Evolutionary conservation across 139 green algal genomes (phyloP).

Genomic region (Chlorella sp.): DNA sequence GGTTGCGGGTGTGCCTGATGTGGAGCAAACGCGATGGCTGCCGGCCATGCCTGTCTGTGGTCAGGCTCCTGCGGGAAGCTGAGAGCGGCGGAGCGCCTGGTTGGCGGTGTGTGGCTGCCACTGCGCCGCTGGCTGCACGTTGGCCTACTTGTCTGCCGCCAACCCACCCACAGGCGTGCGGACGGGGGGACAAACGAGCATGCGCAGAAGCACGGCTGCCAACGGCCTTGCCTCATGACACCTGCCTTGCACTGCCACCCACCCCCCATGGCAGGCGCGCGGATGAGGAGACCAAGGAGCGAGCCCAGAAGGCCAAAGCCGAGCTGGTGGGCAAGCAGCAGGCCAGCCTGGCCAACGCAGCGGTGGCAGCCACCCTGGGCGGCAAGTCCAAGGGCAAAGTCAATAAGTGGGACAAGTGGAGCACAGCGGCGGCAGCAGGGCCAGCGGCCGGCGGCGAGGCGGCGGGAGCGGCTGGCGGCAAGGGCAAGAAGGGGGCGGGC

Average conservation of each 20-base stretch:
- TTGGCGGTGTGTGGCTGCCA: too few species aligned
- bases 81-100: too few species aligned
- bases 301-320: constrained; percentile 42
- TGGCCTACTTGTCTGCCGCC: too few species aligned
- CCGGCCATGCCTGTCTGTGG: too few species aligned
- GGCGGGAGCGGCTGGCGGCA: neutral
- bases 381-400: constrained; percentile 27
- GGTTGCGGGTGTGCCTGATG: neutral
- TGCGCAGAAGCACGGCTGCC: too few species aligned
- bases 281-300: constrained; percentile 53
- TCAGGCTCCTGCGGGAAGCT: too few species aligned
- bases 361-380: constrained; percentile 46
- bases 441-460: neutral
- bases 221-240: neutral
- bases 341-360: constrained; percentile 41
- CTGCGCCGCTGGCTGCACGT: too few species aligned
- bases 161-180: too few species aligned
- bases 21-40: too few species aligned
- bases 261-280: constrained; percentile 1
- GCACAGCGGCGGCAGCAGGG: neutral
- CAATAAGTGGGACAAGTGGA: constrained; percentile 50
- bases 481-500: constrained; percentile 14
- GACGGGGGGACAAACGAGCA: too few species aligned
- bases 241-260: neutral
- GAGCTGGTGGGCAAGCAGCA: constrained; percentile 45